Base-by-base conservation (phyloP, 1,284 basidiomycete genomes). In the Fistulina hepatica region DNA sequence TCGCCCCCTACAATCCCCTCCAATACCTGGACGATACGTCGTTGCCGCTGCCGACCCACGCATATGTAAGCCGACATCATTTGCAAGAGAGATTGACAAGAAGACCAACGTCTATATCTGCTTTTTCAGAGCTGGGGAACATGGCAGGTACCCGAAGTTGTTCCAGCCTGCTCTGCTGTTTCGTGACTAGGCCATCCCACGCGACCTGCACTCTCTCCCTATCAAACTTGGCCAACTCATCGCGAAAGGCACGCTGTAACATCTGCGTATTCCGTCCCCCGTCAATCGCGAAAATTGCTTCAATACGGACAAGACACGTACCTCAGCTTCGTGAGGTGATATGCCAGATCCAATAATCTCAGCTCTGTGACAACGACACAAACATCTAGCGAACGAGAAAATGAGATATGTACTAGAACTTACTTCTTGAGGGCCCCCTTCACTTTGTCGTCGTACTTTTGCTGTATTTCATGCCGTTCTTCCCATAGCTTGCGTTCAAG, bases 181-280 rank as follows among this genome's bases (percentile, higher is more conserved):
- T 73, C 34, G 69, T 57, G 22, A 77, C 55, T n/a, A 88, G 63
- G 16, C 68, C 70, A 49, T 81, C 82, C 81, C 83, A 86, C 8
- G 80, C 78, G 6, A 71, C 62, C 6, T 84, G 53, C 8, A 66
- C 76, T 30, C 76, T 67, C 39, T 81, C 73, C 11, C 49, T 48
- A 49, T 86, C 81, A 50, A 85, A 85, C 45, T 64, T 69, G 21
- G 55, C 56, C 27, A 85, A 52, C 44, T 84, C 81, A 47, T 64
- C 70, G 38, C 67, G 70, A 55, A 75, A 73, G n/a, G 65, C 65
- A 34, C 69, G 66, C 36, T 67, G 66, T 49, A 83, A 60, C 65
- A 67, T 73, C 77, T 82, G 54, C 33, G 39, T 28, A 40, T 23
- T 36, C 37, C 19, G n/a, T n/a, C n/a, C n/a, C 44, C 43, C 20